Evolutionary conservation across 2,329 filamentous ascomycete genomes (phyloP).

Genomic region (Fusarium floridanum): DNA sequence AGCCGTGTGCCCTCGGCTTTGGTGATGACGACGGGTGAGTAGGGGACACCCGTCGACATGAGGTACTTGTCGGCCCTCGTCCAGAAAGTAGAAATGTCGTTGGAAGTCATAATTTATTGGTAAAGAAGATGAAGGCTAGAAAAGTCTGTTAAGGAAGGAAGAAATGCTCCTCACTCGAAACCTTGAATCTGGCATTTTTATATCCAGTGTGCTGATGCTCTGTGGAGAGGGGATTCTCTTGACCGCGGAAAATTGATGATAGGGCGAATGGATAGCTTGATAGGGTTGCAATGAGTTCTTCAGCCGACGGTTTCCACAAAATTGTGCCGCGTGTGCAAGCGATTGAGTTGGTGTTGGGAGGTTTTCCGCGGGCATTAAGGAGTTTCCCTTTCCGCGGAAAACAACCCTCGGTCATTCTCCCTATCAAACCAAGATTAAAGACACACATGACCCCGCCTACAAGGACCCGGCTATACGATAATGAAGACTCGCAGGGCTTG

Average conservation of each 20-base stretch:
- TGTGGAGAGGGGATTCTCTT: background rate
- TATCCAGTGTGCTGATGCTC: background rate
- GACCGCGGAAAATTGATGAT: background rate
- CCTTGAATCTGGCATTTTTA: background rate
- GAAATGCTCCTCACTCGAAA: background rate
- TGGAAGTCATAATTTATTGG: conserved; percentile 7
- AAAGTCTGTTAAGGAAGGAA: background rate
- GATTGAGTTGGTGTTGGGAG: no score
- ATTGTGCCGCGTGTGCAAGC: background rate
- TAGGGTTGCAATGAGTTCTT: background rate
- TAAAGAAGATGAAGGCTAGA: background rate
- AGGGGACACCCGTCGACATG: conserved; percentile 58
- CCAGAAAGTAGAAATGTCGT: conserved; percentile 44
- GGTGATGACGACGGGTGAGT: conserved; percentile 56
- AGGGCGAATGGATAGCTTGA: background rate
- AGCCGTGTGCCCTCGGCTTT: conserved; percentile 60
- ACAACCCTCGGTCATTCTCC: background rate
- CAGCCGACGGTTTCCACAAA: background rate
- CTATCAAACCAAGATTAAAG: background rate
- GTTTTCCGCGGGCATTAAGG: background rate
- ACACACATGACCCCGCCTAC: background rate
- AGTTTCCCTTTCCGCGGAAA: background rate
- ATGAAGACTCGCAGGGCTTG: background rate
- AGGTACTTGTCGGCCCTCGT: conserved; percentile 55
- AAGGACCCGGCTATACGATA: background rate